Evolutionary conservation across 1,284 basidiomycete species (phyloP).

Genomic region (Malassezia restricta): DNA sequence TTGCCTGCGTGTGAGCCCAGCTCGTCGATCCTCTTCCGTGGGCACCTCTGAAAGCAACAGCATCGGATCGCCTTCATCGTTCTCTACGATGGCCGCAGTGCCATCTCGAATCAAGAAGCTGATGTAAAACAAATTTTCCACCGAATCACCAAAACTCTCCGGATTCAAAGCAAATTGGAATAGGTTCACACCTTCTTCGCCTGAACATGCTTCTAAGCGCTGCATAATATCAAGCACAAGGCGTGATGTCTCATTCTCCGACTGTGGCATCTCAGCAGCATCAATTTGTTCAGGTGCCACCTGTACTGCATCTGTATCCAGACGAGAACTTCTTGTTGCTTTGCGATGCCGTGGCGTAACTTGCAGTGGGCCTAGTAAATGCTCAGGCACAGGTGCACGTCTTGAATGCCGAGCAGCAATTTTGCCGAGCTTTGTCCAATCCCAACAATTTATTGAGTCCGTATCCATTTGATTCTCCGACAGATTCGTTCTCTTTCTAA

Average conservation of each 20-base stretch:
- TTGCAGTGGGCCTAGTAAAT: conserved; percentile 38
- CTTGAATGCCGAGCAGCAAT: conserved; percentile 20
- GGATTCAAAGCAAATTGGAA: conserved; percentile 78
- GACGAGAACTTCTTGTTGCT: not conserved
- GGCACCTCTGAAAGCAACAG: conserved; percentile 45
- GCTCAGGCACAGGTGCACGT: conserved; percentile 31
- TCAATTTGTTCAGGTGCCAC: conserved; percentile 18
- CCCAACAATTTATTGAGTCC: conserved; percentile 19
- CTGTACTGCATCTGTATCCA: conserved; percentile 11
- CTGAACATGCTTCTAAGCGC: conserved; percentile 48
- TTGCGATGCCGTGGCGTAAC: conserved; percentile 22
- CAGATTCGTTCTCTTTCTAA: not conserved
- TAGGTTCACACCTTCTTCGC: conserved; percentile 54
- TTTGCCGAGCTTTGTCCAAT: conserved; percentile 29
- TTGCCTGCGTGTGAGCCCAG: conserved; percentile 62
- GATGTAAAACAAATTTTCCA: conserved; percentile 84
- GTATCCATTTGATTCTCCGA: conserved; percentile 17
- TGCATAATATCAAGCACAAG: conserved; percentile 43
- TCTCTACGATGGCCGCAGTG: conserved; percentile 52
- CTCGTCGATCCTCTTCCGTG: conserved; percentile 54
- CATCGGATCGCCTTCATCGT: conserved; percentile 58
- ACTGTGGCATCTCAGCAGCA: conserved; percentile 27
- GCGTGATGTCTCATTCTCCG: conserved; percentile 30
- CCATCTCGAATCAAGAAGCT: conserved; percentile 80
- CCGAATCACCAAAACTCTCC: conserved; percentile 71